Percentiles rank a stretch among this genome's conserved stretches.
phyloP scores from a whole-genome alignment of 1,284 basidiomycete genomes.

The Mycena citricolor region DNA sequence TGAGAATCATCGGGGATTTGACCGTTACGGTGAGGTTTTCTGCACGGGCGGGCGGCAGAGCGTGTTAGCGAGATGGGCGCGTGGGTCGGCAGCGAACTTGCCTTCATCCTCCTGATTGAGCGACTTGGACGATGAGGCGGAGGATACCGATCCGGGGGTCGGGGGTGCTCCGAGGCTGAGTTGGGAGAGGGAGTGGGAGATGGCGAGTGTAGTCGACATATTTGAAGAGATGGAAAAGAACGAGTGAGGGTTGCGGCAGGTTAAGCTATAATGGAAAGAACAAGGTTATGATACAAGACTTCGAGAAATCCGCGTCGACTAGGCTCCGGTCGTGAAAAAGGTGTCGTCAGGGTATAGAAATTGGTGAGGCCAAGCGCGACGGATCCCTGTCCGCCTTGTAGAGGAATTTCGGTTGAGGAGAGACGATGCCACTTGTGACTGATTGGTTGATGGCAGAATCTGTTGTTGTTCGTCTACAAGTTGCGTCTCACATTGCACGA shows the following conservation, averaged over 20 bases:
- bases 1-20: slow-evolving; percentile 43
- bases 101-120: slow-evolving; percentile 60
- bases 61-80: slow-evolving; percentile 23
- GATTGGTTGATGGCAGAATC: neutral
- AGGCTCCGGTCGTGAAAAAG: slow-evolving; percentile 20
- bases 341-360: slow-evolving; percentile 24
- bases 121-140: slow-evolving; percentile 56
- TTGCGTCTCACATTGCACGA: no score
- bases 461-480: no score
- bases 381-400: slow-evolving; percentile 21
- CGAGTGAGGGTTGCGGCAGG: slow-evolving; percentile 16
- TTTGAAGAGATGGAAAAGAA: slow-evolving; percentile 15
- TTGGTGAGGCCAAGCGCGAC: slow-evolving; percentile 22
- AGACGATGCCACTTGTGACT: neutral
- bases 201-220: slow-evolving; percentile 21
- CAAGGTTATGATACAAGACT: slow-evolving; percentile 22
- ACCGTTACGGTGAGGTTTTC: slow-evolving; percentile 70
- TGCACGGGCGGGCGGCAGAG: slow-evolving; percentile 31
- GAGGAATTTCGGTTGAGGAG: slow-evolving; percentile 1
- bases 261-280: slow-evolving; percentile 17
- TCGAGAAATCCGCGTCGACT: slow-evolving; percentile 21
- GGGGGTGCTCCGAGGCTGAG: slow-evolving; percentile 39
- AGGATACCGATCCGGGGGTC: slow-evolving; percentile 40
- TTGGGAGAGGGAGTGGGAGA: slow-evolving; percentile 35
- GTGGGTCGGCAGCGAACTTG: slow-evolving; percentile 30